Conservation (phyloP, 306 rosid species). For the Citrullus mucosospermus region DNA sequence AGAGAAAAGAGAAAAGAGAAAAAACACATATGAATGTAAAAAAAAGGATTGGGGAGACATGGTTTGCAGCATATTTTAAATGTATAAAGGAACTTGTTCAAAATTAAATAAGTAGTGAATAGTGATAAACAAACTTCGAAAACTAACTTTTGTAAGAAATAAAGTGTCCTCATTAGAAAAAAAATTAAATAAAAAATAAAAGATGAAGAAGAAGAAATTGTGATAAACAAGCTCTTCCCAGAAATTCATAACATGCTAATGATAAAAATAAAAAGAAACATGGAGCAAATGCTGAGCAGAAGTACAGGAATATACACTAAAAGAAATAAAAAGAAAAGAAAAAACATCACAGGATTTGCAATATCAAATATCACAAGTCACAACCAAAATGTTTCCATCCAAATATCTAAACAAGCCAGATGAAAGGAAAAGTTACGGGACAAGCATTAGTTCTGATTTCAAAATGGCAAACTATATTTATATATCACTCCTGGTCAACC, state of each 20-base stretch:
- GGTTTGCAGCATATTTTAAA: background rate
- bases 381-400: background rate
- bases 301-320: background rate
- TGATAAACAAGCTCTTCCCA: background rate
- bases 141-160: no score
- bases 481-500: background rate
- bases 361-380: background rate
- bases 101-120: background rate
- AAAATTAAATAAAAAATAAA: no score
- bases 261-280: background rate
- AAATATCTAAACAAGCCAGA: background rate
- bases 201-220: no score
- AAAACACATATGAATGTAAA: background rate
- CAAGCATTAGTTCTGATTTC: background rate
- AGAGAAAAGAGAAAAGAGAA: background rate
- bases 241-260: background rate
- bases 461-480: no score
- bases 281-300: background rate
- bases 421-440: background rate
- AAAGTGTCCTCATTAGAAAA: background rate
- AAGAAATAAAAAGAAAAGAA: background rate
- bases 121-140: background rate
- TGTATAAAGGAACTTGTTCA: background rate
- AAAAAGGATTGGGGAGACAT: background rate
- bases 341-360: background rate